Conservation (phyloP, 2,329 filamentous ascomycete genomes). For the Tolypocladium sp. region DNA sequence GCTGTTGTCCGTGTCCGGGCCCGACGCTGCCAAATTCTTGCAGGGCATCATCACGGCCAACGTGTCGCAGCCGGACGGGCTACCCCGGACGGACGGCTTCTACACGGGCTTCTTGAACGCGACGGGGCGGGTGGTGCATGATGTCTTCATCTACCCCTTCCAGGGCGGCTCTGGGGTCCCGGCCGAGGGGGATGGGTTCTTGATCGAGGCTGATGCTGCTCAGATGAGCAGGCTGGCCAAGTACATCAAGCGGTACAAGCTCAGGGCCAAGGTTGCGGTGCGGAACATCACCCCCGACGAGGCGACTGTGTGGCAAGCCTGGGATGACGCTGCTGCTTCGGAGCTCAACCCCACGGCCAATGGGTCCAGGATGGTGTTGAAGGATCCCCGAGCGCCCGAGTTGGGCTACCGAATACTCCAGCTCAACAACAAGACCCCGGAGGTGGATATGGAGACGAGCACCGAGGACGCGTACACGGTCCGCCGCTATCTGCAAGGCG, state of each 20-base stretch:
- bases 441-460: constrained; percentile 35
- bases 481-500: constrained; percentile 67
- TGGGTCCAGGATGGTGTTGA: constrained; percentile 24
- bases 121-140: constrained; percentile 73
- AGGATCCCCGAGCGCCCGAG: constrained; percentile 44
- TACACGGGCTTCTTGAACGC: constrained; percentile 85
- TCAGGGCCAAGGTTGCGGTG: constrained; percentile 70
- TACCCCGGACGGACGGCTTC: constrained; percentile 40
- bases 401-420: constrained; percentile 44
- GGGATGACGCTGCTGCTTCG: constrained; percentile 43
- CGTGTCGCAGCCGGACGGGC: constrained; percentile 26
- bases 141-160: constrained; percentile 80
- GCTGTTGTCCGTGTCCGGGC: constrained; percentile 70
- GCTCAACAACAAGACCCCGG: constrained; percentile 17
- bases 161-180: constrained; percentile 16
- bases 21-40: constrained; percentile 73
- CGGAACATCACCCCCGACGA: constrained; percentile 57
- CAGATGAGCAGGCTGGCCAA: constrained; percentile 54
- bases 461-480: constrained; percentile 58
- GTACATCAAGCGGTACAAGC: constrained; percentile 77
- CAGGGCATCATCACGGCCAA: constrained; percentile 75
- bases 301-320: constrained; percentile 62
- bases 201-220: constrained; percentile 73
- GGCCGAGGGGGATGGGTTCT: constrained; percentile 30
- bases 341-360: not conserved